These are phyloP conservation scores for Mycena pura DNA, from an alignment of 768 basidiomycete species.

Conservation along the genomic window DNA sequence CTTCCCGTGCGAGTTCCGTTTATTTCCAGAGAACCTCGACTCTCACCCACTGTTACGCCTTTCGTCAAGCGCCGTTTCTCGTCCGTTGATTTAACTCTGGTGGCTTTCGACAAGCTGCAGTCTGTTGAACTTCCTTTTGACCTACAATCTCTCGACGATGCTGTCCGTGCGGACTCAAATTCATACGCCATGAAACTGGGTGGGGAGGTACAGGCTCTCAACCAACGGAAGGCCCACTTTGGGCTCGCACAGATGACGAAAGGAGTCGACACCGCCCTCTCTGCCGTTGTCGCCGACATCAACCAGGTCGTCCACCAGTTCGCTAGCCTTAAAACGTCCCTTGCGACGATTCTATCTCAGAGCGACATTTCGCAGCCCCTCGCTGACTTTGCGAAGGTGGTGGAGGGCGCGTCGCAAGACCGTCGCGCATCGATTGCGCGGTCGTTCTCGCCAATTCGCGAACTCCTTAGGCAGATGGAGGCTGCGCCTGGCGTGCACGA, in stretches of 20 bases:
- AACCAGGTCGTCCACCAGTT: constrained; percentile 48
- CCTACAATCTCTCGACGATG: constrained; percentile 62
- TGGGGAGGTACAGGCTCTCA: constrained; percentile 58
- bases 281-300: constrained; percentile 45
- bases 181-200: constrained; percentile 68
- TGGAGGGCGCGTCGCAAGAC: constrained; percentile 42
- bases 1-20: constrained; percentile 65
- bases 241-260: constrained; percentile 61
- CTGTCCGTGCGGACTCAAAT: constrained; percentile 74
- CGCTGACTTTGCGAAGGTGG: constrained; percentile 39
- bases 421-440: constrained; percentile 48
- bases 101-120: constrained; percentile 37
- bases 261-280: constrained; percentile 53
- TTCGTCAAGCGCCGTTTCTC: constrained; percentile 44
- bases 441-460: constrained; percentile 60
- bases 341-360: constrained; percentile 36
- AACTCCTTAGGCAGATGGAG: constrained; percentile 64
- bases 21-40: constrained; percentile 46
- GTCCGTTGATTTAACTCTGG: constrained; percentile 45
- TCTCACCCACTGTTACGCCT: constrained; percentile 23
- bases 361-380: constrained; percentile 44
- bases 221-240: constrained; percentile 55
- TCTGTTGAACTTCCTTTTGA: constrained; percentile 60
- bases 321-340: constrained; percentile 41
- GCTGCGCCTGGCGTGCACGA: constrained; percentile 50